These are phyloP conservation scores for Colletotrichum lentis DNA, from an alignment of 2,329 filamentous ascomycete species.

Conservation along the genomic window DNA sequence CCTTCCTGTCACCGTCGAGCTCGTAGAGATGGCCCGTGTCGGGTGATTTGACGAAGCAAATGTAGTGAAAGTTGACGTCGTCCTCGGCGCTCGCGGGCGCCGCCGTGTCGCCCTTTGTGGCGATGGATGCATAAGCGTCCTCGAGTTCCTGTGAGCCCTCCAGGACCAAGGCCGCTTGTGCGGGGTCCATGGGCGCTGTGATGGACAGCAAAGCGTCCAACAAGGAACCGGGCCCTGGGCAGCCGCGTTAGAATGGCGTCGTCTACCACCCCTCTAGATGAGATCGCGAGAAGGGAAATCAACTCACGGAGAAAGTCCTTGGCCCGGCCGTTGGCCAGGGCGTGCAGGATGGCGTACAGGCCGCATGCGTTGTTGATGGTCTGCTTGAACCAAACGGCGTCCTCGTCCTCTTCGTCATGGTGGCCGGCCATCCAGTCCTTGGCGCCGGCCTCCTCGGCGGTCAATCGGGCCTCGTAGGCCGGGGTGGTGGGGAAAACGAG, in stretches of 20 bases:
- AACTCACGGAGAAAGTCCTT: slow-evolving; percentile 52
- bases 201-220: slow-evolving; percentile 67
- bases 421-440: slow-evolving; percentile 35
- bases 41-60: slow-evolving; percentile 70
- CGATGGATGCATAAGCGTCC: slow-evolving; percentile 69
- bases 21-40: slow-evolving; percentile 68
- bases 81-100: slow-evolving; percentile 68
- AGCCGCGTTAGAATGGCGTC: background rate
- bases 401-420: slow-evolving; percentile 58
- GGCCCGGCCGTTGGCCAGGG: slow-evolving; percentile 64
- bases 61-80: slow-evolving; percentile 73
- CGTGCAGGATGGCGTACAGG: slow-evolving; percentile 72
- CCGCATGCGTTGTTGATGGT: slow-evolving; percentile 78
- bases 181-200: slow-evolving; percentile 64
- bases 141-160: slow-evolving; percentile 72
- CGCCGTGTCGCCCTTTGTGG: slow-evolving; percentile 66
- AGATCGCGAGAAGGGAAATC: slow-evolving; percentile 3
- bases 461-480: slow-evolving; percentile 66
- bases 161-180: slow-evolving; percentile 65
- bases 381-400: slow-evolving; percentile 77
- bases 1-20: slow-evolving; percentile 73
- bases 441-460: slow-evolving; percentile 38
- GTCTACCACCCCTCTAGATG: no score
- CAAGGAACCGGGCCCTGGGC: slow-evolving; percentile 35
- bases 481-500: slow-evolving; percentile 72